A percentile compares a stretch with the other conserved stretches of the same genome.
Evolutionary conservation across 176 grass and related monocot genomes (phyloP).

Genomic region (Saccharum officinarum): DNA sequence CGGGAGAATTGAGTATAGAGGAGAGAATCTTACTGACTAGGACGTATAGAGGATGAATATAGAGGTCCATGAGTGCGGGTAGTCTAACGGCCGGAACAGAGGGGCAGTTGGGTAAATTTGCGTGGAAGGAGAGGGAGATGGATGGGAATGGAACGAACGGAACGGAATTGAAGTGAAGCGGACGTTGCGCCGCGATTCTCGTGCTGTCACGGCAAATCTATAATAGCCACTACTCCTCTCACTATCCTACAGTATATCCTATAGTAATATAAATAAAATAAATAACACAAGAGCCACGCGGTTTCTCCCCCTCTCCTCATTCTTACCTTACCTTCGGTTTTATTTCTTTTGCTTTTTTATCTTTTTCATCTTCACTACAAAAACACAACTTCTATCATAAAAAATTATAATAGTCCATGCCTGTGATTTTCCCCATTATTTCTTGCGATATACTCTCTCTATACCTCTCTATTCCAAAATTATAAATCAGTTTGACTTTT

Average conservation of each 20-base stretch:
- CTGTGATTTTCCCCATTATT: too few species aligned
- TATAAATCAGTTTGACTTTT: too few species aligned
- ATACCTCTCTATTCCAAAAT: too few species aligned
- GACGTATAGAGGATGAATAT: too few species aligned
- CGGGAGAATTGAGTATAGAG: too few species aligned
- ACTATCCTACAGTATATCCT: not conserved
- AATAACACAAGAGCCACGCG: not conserved
- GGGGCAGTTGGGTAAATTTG: slow-evolving; percentile 19
- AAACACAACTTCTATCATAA: too few species aligned
- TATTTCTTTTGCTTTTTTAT: not conserved
- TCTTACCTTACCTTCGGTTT: not conserved
- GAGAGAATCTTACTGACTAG: too few species aligned
- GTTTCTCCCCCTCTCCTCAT: not conserved
- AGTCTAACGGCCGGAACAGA: not conserved
- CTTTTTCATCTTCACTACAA: too few species aligned
- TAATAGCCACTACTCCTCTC: not conserved
- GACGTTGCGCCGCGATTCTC: slow-evolving; percentile 36
- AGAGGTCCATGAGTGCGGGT: too few species aligned
- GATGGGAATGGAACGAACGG: not conserved
- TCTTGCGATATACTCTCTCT: too few species aligned
- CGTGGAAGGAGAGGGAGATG: too few species aligned
- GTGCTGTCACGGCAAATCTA: not conserved
- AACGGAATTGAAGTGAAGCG: not conserved
- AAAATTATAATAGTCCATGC: too few species aligned
- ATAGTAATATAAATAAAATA: not conserved